Evolutionary conservation across 2,329 filamentous ascomycete genomes (phyloP).

Genomic region (Hawksworthiomyces lignivorus): DNA sequence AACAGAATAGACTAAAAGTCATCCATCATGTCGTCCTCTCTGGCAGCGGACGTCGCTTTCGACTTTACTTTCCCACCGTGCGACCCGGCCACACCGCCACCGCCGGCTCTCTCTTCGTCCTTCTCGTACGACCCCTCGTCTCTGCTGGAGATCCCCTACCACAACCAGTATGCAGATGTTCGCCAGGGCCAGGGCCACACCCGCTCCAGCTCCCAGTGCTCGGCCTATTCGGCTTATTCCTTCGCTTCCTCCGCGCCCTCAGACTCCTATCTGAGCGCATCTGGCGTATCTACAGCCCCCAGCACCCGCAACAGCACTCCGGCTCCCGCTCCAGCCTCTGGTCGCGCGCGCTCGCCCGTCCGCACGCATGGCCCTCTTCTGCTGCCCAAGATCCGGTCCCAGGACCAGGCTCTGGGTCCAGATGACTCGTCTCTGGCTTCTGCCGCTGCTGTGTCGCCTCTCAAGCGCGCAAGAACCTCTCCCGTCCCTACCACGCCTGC

Average conservation of each 20-base stretch:
- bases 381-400: constrained; percentile 76
- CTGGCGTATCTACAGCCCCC: neutral
- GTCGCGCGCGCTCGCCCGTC: constrained; percentile 59
- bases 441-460: constrained; percentile 32
- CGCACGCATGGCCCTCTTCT: constrained; percentile 72
- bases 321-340: too few relatives aligned
- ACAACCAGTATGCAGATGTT: constrained; percentile 16
- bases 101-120: constrained; percentile 14
- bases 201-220: constrained; percentile 58
- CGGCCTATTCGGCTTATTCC: constrained; percentile 47
- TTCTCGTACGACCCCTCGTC: constrained; percentile 50
- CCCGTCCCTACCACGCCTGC: constrained; percentile 27
- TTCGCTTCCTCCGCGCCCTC: constrained; percentile 52
- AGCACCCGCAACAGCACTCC: constrained; percentile 63
- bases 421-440: constrained; percentile 23
- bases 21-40: constrained; percentile 33
- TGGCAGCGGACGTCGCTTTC: constrained; percentile 55
- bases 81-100: constrained; percentile 42
- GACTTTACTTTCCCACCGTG: constrained; percentile 52
- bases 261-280: constrained; percentile 46
- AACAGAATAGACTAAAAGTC: too few relatives aligned
- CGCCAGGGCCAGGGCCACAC: constrained; percentile 37
- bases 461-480: constrained; percentile 50
- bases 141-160: constrained; percentile 47
- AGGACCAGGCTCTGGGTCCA: constrained; percentile 69